Percentiles rank a stretch among this genome's conserved stretches.
phyloP scores from a whole-genome alignment of 176 grass and related monocot genomes.

The Pontederia paniculata region DNA sequence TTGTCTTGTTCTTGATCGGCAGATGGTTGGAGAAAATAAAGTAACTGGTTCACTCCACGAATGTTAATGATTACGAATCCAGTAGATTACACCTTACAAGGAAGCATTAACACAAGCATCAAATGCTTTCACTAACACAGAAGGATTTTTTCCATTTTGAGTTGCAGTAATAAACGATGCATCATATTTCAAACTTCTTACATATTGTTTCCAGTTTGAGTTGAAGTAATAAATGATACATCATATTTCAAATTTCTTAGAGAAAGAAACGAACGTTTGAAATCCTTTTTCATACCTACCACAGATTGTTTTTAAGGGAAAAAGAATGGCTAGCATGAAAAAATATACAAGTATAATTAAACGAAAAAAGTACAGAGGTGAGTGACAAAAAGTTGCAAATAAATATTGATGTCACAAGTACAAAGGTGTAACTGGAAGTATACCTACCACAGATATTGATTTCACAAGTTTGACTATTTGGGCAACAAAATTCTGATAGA shows the following conservation, averaged over 20 bases:
- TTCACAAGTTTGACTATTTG: constrained; percentile 69
- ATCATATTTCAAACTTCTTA: background rate
- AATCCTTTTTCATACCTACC: background rate
- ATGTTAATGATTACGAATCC: too few relatives aligned
- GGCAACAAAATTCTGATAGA: constrained; percentile 67
- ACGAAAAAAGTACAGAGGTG: constrained; percentile 7
- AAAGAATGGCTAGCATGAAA: too few relatives aligned
- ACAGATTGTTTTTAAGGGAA: too few relatives aligned
- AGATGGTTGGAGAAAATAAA: too few relatives aligned
- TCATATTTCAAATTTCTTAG: constrained; percentile 3
- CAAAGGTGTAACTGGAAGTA: background rate
- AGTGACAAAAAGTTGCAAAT: constrained; percentile 8
- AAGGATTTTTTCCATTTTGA: too few relatives aligned
- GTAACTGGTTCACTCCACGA: too few relatives aligned
- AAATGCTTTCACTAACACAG: too few relatives aligned
- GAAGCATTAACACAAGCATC: too few relatives aligned
- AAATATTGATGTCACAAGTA: constrained; percentile 2
- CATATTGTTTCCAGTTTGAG: background rate
- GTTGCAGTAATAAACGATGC: background rate
- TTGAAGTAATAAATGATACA: background rate
- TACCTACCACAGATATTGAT: constrained; percentile 97
- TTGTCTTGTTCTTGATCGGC: too few relatives aligned
- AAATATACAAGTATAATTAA: too few relatives aligned
- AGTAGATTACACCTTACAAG: too few relatives aligned
- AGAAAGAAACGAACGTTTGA: background rate